Evolutionary conservation across 441 rosid species (phyloP).

Genomic region (Populus hybrid): DNA sequence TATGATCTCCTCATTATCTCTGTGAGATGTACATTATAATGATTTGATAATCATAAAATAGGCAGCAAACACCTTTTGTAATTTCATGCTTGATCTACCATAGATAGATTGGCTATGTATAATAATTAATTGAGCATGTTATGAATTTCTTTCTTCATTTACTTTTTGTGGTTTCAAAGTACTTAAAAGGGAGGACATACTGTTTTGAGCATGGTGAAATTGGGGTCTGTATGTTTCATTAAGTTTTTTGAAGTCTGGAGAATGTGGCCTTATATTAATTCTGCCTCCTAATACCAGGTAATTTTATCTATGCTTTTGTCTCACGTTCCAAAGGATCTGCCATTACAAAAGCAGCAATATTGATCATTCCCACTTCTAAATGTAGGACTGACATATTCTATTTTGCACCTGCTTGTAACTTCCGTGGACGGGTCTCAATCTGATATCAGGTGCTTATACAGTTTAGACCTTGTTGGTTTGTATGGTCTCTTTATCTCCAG

Average conservation of each 20-base stretch:
- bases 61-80: neutral
- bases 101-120: neutral
- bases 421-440: neutral
- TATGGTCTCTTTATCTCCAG: neutral
- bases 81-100: neutral
- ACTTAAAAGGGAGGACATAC: neutral
- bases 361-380: neutral
- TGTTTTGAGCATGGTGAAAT: neutral
- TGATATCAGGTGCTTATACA: neutral
- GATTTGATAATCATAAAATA: neutral
- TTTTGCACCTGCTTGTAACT: neutral
- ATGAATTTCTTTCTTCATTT: neutral
- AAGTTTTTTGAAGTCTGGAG: neutral
- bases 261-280: neutral
- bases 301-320: neutral
- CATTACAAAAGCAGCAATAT: neutral
- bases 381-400: neutral
- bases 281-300: neutral
- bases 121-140: neutral
- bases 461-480: neutral
- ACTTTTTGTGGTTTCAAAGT: neutral
- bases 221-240: neutral
- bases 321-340: neutral
- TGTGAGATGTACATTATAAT: neutral
- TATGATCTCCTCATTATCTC: constrained; percentile 1